Evolutionary conservation across 257 asterid species (phyloP).

Genomic region (Primulina tabacum): DNA sequence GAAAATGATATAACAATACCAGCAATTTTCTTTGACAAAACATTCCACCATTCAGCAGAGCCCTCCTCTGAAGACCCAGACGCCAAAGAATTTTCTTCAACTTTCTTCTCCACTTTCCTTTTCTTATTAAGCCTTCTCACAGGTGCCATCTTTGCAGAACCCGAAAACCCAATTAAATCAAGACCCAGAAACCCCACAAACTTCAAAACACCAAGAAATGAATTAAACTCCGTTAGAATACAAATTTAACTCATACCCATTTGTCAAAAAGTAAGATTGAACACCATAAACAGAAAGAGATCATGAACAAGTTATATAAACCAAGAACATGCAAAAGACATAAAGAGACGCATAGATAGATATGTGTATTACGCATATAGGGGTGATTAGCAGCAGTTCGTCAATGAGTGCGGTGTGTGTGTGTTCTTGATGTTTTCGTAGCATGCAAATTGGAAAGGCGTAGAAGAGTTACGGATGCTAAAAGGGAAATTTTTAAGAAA

Average conservation of each 20-base stretch:
- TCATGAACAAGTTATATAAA: conserved; percentile 20
- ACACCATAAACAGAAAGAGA: conserved; percentile 21
- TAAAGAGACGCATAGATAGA: conserved; percentile 1
- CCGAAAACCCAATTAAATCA: conserved; percentile 27
- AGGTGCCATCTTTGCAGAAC: conserved; percentile 51
- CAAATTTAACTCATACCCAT: conserved; percentile 29
- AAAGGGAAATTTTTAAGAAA: conserved; percentile 24
- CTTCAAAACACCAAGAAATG: conserved; percentile 18
- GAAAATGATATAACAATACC: conserved; percentile 34
- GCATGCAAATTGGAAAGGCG: conserved; percentile 30
- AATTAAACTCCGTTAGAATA: conserved; percentile 21
- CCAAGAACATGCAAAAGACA: conserved; percentile 28
- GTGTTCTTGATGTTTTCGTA: conserved; percentile 8
- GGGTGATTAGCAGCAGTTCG: conserved; percentile 19
- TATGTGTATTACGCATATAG: conserved; percentile 17
- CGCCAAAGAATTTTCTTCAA: conserved; percentile 41
- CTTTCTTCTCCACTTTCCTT: conserved; percentile 57
- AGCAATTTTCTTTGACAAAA: conserved; percentile 48
- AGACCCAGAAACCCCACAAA: conserved; percentile 27
- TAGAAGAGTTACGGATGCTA: conserved; percentile 18
- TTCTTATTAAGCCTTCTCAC: conserved; percentile 62
- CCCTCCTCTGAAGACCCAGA: conserved; percentile 60
- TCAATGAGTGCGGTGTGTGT: conserved; percentile 19
- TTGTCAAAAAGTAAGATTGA: conserved; percentile 16
- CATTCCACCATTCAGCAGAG: conserved; percentile 66